Evolutionary conservation across 495 filamentous ascomycete genomes (phyloP), one percentile per base, ranked within the genome.

Genomic region (Tuber melanosporum): DNA sequence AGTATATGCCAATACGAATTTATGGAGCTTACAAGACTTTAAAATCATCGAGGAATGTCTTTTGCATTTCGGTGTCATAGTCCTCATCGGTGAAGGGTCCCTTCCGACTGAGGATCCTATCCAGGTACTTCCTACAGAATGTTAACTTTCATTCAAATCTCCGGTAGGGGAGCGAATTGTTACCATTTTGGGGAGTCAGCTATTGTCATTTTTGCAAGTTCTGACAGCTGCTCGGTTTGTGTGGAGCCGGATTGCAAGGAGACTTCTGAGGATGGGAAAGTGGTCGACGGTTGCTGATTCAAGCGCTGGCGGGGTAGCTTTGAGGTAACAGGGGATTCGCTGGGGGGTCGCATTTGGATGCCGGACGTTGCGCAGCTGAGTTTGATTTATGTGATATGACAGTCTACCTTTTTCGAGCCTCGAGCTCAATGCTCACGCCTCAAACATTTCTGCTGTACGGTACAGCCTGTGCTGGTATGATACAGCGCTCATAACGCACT

Each of bases 31-130:
- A 91, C 88, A 97, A 82, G 14, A 97, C 86, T 82, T 93, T 95
- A 57, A 90, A 87, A 52, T 86, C 87, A 71, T 91, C 89, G 36
- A 92, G 82, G 71, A 87, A 85, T 46, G 85, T 86, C 39, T 93
- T 90, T 19, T 87, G 88, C 70, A 89, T 88, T 72, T 88, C 87
- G 70, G 90, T 89, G 12, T 86, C 86, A 84, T 87, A 92, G 57
- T 92, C 90, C 45, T 88, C 87, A 82, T 94, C 91, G 49, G 91
- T 93, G 84, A 91, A 94, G 14, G 95, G 93, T 4, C 96, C 95
- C 17, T 87, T 85, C 20, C 91, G 91, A 73, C 85, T 90, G 26
- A 97, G 87, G 74, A 97, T 89, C 57, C 88, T 90, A 81, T 97
- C 89, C 66, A 98, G 89, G 83, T 95, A 90, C 85, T 88, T 90